Evolutionary conservation across 1,284 basidiomycete species (phyloP).

Genomic region (Cerrena zonata): DNA sequence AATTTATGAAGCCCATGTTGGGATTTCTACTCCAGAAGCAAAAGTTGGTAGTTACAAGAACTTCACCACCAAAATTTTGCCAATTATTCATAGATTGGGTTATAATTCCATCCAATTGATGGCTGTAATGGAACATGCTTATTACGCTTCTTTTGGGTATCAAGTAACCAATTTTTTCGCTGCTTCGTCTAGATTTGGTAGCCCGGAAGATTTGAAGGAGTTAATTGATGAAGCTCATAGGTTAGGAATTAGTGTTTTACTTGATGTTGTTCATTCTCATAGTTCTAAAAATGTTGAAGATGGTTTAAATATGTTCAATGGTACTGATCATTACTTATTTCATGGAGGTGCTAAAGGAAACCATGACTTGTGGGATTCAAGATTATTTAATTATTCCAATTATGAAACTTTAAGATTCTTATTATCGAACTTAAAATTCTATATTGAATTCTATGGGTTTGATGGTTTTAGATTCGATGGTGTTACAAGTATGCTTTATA

Average conservation of each 20-base stretch:
- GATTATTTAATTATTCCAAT: conserved; percentile 92
- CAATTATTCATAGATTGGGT: conserved; percentile 83
- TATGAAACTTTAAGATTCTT: conserved; percentile 94
- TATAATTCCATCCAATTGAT: conserved; percentile 98
- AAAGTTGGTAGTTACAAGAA: conserved; percentile 94
- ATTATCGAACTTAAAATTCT: conserved; percentile 91
- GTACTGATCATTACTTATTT: conserved; percentile 94
- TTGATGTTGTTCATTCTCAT: conserved; percentile 97
- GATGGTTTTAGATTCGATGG: conserved; percentile 98
- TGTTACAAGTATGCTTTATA: conserved; percentile 98
- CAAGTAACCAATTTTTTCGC: conserved; percentile 98
- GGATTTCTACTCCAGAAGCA: conserved; percentile 85
- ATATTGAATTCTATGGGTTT: conserved; percentile 91
- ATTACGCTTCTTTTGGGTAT: conserved; percentile 98
- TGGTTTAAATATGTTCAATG: conserved; percentile 93
- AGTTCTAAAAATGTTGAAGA: conserved; percentile 97
- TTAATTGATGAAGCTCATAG: conserved; percentile 92
- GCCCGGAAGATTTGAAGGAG: conserved; percentile 92
- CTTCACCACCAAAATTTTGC: conserved; percentile 81
- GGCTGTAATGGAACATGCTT: conserved; percentile 97
- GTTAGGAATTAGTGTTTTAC: conserved; percentile 86
- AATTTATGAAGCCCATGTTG: conserved; percentile 98
- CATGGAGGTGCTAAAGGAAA: conserved; percentile 86
- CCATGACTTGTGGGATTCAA: conserved; percentile 95
- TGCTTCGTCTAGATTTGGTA: conserved; percentile 88